Conservation (phyloP, 352 stramenopile species). For the Pythium aquatile region DNA sequence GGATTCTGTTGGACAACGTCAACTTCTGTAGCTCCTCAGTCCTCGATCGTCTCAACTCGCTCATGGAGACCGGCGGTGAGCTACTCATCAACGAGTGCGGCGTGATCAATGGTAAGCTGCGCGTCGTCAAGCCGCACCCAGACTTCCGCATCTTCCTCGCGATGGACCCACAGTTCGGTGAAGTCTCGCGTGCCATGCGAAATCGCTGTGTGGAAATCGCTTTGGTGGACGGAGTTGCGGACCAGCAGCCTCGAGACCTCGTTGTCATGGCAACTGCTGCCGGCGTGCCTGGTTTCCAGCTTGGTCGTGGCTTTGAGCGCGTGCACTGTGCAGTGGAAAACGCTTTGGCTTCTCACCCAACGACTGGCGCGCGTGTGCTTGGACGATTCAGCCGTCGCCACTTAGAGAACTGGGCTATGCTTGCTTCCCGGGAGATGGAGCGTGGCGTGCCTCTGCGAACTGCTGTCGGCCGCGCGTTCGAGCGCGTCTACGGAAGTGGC, state of each 20-base stretch:
- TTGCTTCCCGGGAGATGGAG: slow-evolving; percentile 63
- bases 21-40: slow-evolving; percentile 99
- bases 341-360: slow-evolving; percentile 28
- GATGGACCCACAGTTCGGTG: slow-evolving; percentile 95
- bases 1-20: slow-evolving; percentile 99
- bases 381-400: slow-evolving; percentile 65
- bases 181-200: slow-evolving; percentile 99
- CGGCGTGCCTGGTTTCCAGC: slow-evolving; percentile 62
- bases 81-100: slow-evolving; percentile 99
- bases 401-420: slow-evolving; percentile 73
- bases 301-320: slow-evolving; percentile 61
- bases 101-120: slow-evolving; percentile 85
- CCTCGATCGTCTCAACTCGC: slow-evolving; percentile 98
- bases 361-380: slow-evolving; percentile 23
- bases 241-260: slow-evolving; percentile 61
- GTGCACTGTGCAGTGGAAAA: slow-evolving; percentile 52
- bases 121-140: slow-evolving; percentile 95
- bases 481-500: slow-evolving; percentile 52
- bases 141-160: slow-evolving; percentile 99
- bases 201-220: slow-evolving; percentile 99
- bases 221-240: slow-evolving; percentile 28
- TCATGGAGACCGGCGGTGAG: slow-evolving; percentile 97
- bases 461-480: slow-evolving; percentile 42
- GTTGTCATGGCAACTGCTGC: slow-evolving; percentile 55
- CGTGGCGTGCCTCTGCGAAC: slow-evolving; percentile 27